phyloP scores from a whole-genome alignment of 495 filamentous ascomycete genomes.

The Neurospora sp. region DNA sequence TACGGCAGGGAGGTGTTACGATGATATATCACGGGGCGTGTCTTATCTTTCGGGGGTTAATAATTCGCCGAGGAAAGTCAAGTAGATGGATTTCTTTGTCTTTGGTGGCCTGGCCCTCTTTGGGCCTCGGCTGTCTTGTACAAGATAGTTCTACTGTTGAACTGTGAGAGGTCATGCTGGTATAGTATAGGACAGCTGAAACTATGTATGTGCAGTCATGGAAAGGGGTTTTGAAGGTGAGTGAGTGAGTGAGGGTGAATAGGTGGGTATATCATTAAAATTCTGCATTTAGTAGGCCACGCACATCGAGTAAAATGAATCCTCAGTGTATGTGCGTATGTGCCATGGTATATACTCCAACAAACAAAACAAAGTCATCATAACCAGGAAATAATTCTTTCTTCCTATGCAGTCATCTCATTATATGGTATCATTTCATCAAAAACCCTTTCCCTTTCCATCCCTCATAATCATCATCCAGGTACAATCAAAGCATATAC shows the following conservation, averaged over 20 bases:
- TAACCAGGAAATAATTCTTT: background rate
- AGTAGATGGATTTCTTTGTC: background rate
- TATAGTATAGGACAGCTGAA: too few relatives aligned
- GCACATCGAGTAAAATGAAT: background rate
- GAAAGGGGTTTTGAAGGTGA: background rate
- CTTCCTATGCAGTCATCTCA: background rate
- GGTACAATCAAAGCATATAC: conserved; percentile 32
- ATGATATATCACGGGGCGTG: background rate
- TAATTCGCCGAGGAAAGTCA: background rate
- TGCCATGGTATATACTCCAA: background rate
- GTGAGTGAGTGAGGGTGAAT: background rate
- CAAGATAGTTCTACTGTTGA: too few relatives aligned
- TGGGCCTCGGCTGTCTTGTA: background rate
- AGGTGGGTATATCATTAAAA: background rate
- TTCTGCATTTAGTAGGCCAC: background rate
- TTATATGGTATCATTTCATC: background rate
- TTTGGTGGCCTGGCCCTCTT: background rate
- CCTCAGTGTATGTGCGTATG: background rate
- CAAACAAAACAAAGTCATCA: background rate
- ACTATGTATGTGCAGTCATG: background rate
- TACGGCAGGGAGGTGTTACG: background rate
- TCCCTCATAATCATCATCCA: background rate
- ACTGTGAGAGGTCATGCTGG: too few relatives aligned
- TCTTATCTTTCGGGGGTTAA: background rate
- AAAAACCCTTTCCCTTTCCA: background rate